Base-by-base conservation (phyloP, 495 filamentous ascomycete species). In the Trichoderma virens region DNA sequence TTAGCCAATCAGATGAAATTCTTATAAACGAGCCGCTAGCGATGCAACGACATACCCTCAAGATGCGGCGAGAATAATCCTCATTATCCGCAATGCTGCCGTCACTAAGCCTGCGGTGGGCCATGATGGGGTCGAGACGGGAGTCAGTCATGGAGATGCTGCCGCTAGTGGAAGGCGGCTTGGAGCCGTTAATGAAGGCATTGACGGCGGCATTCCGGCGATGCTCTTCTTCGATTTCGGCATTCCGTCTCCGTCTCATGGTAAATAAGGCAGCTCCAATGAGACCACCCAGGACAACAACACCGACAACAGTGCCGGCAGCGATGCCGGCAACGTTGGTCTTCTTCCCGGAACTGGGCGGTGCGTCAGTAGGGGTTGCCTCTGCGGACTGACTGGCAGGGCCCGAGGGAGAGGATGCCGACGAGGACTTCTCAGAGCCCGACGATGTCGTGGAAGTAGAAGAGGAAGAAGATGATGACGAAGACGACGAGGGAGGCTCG, bases 11-110 rank as follows among this genome's bases (percentile, higher is more conserved):
- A 13, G 20, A 30, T 14, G 28, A 25, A 5, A 8, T 1, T 47
- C 3, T 47, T 3, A 27, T 11, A 6, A 3, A 27, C 25, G 59
- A 14, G 28, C 25, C 6, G 23, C 34, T 56, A 56, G 51, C 9
- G 23, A 9, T 3, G 27, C 51, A 56, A 56, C 27, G 64, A 76
- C 83, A 64, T 79, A 94, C 94, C 86, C 94, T 91, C 72, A 98
- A 82, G 74, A 98, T 96, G 71, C 89, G 89, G 74, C 94, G 85
- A 65, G 94, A 97, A 77, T 97, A 98, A 75, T 98, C 94, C 74
- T 95, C 86, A 76, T 97, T 94, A 73, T 98, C 95, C 69, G 93
- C 93, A 72, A 98, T 98, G 77, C 93, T 97, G 68, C 93, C 94
- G 75, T 93, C 90, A 76, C 94, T 98, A 79, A 93, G 86, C 74